These are phyloP conservation scores for Groenewaldozyma salmanticensis DNA, from an alignment of 805 yeast species.

Conservation along the genomic window DNA sequence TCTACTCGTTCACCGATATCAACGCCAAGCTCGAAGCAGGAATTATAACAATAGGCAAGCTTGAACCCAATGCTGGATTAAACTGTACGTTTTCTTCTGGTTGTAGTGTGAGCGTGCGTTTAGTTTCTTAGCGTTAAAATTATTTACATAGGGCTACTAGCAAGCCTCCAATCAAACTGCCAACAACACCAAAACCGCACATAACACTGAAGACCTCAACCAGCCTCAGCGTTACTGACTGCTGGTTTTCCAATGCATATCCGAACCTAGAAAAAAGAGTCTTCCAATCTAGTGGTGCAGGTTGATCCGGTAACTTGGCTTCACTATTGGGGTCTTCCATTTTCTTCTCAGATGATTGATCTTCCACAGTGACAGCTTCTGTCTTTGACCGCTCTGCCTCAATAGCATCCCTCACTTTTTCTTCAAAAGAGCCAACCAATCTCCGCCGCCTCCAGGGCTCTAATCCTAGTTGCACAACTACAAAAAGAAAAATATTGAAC, in stretches of 20 bases:
- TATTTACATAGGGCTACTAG: neutral
- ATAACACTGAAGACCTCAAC: neutral
- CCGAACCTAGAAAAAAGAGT: neutral
- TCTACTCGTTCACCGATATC: too few relatives aligned
- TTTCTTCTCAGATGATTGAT: neutral
- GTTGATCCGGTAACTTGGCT: too few relatives aligned
- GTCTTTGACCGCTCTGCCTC: slow-evolving; percentile 2
- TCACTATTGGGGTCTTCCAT: neutral
- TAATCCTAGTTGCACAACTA: slow-evolving; percentile 73
- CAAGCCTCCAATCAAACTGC: slow-evolving; percentile 2
- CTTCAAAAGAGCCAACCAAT: slow-evolving; percentile 75
- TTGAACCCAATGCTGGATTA: too few relatives aligned
- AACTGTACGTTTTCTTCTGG: too few relatives aligned
- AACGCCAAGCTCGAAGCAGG: too few relatives aligned
- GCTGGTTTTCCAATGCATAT: neutral
- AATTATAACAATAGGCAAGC: too few relatives aligned
- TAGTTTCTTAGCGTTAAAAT: neutral
- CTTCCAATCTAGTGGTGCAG: neutral
- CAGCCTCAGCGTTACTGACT: neutral
- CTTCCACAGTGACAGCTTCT: neutral
- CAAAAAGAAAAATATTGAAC: slow-evolving; percentile 64
- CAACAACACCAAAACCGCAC: neutral
- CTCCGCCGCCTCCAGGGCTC: slow-evolving; percentile 92
- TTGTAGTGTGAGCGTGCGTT: too few relatives aligned
- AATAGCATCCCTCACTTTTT: slow-evolving; percentile 46